A percentile compares a stretch with the other conserved stretches of the same genome.
phyloP scores from a whole-genome alignment of 2,329 filamentous ascomycete genomes.

The Sarocladiaceae sp. region DNA sequence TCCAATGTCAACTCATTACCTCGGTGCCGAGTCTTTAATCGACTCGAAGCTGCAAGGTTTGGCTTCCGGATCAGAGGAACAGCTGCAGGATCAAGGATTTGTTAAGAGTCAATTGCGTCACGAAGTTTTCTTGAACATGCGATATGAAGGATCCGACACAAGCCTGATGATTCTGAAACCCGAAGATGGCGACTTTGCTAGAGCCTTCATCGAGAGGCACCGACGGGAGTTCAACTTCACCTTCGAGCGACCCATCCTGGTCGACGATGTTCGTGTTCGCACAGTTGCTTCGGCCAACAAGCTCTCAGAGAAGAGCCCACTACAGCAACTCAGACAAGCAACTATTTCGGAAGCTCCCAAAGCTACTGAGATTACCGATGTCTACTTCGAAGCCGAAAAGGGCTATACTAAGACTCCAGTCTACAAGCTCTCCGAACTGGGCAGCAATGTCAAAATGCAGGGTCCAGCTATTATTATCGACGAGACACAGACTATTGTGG shows the following conservation, averaged over 20 bases:
- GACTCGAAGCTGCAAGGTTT: slow-evolving; percentile 8
- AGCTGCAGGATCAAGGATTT: slow-evolving; percentile 33
- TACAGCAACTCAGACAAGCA: slow-evolving; percentile 17
- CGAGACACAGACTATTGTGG: slow-evolving; percentile 67
- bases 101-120: slow-evolving; percentile 34
- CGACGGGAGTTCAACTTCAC: slow-evolving; percentile 38
- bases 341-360: too few relatives aligned
- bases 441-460: slow-evolving; percentile 65
- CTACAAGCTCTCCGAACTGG: slow-evolving; percentile 16
- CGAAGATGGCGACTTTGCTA: slow-evolving; percentile 23
- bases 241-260: slow-evolving; percentile 31
- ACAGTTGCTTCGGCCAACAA: slow-evolving; percentile 25
- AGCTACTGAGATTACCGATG: slow-evolving; percentile 14
- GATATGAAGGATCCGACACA: slow-evolving; percentile 39
- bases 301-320: slow-evolving; percentile 20
- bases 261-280: slow-evolving; percentile 39
- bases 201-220: slow-evolving; percentile 29
- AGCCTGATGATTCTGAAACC: slow-evolving; percentile 33
- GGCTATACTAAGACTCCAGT: slow-evolving; percentile 23
- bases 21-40: slow-evolving; percentile 16
- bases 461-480: slow-evolving; percentile 61
- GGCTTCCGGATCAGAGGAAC: slow-evolving; percentile 15
- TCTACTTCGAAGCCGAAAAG: slow-evolving; percentile 21
- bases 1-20: slow-evolving; percentile 21
- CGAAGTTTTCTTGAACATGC: slow-evolving; percentile 38